Evolutionary conservation across 441 rosid genomes (phyloP), one percentile per base, ranked within the genome.

Genomic region (Sinapis alba): DNA sequence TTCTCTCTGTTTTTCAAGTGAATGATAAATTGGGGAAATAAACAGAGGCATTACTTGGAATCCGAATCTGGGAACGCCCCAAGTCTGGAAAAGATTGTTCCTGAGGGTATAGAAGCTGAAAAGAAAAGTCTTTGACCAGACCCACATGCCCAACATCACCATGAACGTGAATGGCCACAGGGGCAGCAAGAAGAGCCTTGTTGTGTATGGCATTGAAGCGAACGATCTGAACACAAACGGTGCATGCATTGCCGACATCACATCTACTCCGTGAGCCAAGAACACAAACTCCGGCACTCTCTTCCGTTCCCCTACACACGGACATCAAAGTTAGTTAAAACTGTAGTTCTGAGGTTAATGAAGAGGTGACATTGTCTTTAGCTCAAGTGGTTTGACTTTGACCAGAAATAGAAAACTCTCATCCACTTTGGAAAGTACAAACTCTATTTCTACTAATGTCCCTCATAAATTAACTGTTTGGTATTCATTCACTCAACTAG

Each of bases 241-340:
- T 1, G 78, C 87, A 57, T 96, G 99, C 86, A 90, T 59, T 1
- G 90, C 67, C 2, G 93, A 84, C 16, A 81, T 61, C 2, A 96
- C 32, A 76, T 96, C 99, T 9, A 96, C 97, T 6, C 80, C 92
- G 73, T 96, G 99, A 0, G 97, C 99, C 51, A 96, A 82, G 90
- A 96, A 96, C 65, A 96, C 99, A 15, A 96, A 96, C 79, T 91
- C 97, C 13, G 99, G 89, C 11, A 81, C 88, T 69, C 81, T 82
- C 69, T 74, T 72, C 7, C 47, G 75, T 72, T 73, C 74, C 78
- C 23, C 81, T 78, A 43, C 61, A 72, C 65, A 24, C 24, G 4
- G n/a, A 41, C 47, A 51, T 66, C 63, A 4, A 67, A 24, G 43
- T 57, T 3, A 3, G 3, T 2, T 4, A 11, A 38, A 38, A n/a